phyloP scores from a whole-genome alignment of 78 protist species.

The Creolimax fragrantissima region DNA sequence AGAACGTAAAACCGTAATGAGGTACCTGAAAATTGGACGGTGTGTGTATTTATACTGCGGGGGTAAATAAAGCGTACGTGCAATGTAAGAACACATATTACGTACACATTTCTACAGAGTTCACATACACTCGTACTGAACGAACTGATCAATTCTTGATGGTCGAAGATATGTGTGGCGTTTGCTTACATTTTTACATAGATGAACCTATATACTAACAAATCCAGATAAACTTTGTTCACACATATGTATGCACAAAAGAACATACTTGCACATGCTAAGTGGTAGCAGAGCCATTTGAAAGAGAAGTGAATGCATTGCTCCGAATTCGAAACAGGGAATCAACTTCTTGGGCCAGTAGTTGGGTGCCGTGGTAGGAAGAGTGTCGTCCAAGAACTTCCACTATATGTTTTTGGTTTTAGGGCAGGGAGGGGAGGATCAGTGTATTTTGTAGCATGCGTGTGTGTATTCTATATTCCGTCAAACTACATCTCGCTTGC shows the following conservation, averaged over 20 bases:
- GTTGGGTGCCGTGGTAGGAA: neutral
- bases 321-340: neutral
- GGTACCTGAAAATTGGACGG: neutral
- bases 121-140: too few relatives aligned
- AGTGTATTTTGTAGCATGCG: too few relatives aligned
- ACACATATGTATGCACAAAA: neutral
- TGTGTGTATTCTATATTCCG: too few relatives aligned
- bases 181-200: too few relatives aligned
- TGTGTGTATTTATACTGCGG: neutral
- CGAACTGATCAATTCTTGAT: too few relatives aligned
- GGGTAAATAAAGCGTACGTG: too few relatives aligned
- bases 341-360: neutral
- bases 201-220: neutral
- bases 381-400: neutral
- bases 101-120: too few relatives aligned
- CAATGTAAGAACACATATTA: too few relatives aligned
- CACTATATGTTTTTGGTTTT: too few relatives aligned
- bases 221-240: neutral
- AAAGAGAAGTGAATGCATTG: neutral
- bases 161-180: too few relatives aligned
- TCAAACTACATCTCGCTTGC: too few relatives aligned
- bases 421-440: too few relatives aligned
- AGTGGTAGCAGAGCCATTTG: neutral
- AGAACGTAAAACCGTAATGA: neutral
- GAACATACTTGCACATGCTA: neutral